These are phyloP conservation scores for Catharanthus roseus DNA, from an alignment of 257 asterid genomes.

Conservation along the genomic window DNA sequence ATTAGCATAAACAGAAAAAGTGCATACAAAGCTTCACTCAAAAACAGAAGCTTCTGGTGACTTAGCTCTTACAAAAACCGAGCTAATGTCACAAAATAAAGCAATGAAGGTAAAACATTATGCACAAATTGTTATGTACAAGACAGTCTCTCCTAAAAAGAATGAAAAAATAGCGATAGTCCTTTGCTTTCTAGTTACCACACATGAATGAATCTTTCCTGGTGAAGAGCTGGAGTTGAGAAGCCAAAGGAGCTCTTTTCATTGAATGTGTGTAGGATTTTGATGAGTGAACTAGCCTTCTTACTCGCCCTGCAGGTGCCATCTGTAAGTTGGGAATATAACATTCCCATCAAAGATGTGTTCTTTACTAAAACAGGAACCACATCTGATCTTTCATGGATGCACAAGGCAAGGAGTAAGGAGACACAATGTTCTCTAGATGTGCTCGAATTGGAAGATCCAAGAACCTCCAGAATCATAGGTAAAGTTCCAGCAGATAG, in stretches of 20 bases:
- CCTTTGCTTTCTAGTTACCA: constrained; percentile 30
- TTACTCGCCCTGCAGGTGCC: constrained; percentile 54
- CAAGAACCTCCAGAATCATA: constrained; percentile 30
- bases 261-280: constrained; percentile 50
- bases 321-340: constrained; percentile 48
- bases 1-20: constrained; percentile 14
- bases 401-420: constrained; percentile 54
- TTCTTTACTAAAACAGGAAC: constrained; percentile 68
- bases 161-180: constrained; percentile 9
- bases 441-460: constrained; percentile 34
- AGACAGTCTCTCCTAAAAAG: constrained; percentile 21
- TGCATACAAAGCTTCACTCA: constrained; percentile 40
- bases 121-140: constrained; percentile 24
- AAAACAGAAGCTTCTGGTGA: constrained; percentile 46
- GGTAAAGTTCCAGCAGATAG: constrained; percentile 46
- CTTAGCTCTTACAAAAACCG: constrained; percentile 49
- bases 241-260: constrained; percentile 40
- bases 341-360: constrained; percentile 46
- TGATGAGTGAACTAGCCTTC: constrained; percentile 68
- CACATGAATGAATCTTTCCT: constrained; percentile 58
- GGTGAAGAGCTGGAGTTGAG: constrained; percentile 33
- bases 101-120: not conserved
- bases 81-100: constrained; percentile 40
- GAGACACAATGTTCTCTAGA: constrained; percentile 57
- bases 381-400: constrained; percentile 48